phyloP scores from a whole-genome alignment of 768 basidiomycete species.

The Collybia nuda region DNA sequence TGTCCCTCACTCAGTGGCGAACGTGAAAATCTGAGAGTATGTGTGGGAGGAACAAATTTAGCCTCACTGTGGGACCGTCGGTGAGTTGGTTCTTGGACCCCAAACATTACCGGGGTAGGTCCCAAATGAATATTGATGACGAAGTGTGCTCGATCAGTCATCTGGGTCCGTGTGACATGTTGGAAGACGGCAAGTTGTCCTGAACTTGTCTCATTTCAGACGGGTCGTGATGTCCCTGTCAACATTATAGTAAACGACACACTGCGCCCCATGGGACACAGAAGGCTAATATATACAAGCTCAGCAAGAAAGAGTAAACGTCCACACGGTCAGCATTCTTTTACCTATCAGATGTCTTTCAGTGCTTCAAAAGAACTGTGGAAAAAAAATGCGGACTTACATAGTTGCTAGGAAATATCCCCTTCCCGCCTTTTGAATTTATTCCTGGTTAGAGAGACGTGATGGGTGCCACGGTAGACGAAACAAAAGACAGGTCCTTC shows the following conservation, averaged over 20 bases:
- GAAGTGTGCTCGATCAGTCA: not conserved
- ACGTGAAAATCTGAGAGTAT: not conserved
- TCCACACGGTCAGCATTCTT: slow-evolving; percentile 21
- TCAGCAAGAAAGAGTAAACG: not conserved
- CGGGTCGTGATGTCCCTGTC: too few species aligned
- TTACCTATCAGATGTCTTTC: slow-evolving; percentile 42
- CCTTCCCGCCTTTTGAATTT: slow-evolving; percentile 58
- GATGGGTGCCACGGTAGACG: slow-evolving; percentile 18
- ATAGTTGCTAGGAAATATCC: slow-evolving; percentile 89
- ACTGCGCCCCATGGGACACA: not conserved
- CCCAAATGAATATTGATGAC: not conserved
- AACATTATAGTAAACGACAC: too few species aligned
- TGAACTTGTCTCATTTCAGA: too few species aligned
- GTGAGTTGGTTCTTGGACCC: not conserved
- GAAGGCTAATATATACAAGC: not conserved
- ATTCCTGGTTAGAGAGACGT: slow-evolving; percentile 44
- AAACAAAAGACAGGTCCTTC: slow-evolving; percentile 12
- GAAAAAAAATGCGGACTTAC: slow-evolving; percentile 43
- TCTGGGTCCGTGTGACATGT: too few species aligned
- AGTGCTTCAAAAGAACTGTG: slow-evolving; percentile 9
- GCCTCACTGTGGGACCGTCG: slow-evolving; percentile 5
- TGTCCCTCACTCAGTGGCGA: too few species aligned
- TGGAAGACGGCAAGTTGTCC: too few species aligned
- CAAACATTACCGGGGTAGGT: not conserved
- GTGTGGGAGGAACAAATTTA: not conserved